These are phyloP conservation scores for Penicillium canescens DNA, from an alignment of 495 filamentous ascomycete genomes.

Conservation along the genomic window DNA sequence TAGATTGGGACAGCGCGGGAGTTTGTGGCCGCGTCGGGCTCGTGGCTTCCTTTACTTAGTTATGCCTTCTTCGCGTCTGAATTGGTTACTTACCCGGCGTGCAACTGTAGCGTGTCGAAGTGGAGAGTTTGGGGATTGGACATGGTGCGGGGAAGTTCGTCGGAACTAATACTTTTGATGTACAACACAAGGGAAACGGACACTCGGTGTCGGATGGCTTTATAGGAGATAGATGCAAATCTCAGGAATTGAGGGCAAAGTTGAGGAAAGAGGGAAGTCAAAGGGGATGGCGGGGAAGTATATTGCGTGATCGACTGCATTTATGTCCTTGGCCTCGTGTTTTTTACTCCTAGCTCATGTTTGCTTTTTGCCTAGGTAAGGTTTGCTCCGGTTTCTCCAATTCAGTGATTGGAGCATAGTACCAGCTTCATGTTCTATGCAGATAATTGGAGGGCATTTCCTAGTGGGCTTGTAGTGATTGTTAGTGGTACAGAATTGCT, in stretches of 20 bases:
- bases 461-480: too few relatives aligned
- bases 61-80: not conserved
- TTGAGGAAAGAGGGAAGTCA: not conserved
- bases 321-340: too few relatives aligned
- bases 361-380: too few relatives aligned
- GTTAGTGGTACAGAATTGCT: too few relatives aligned
- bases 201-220: too few relatives aligned
- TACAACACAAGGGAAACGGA: too few relatives aligned
- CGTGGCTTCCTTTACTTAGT: conserved; percentile 58
- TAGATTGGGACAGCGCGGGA: conserved; percentile 95
- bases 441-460: too few relatives aligned
- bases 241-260: not conserved
- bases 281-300: conserved; percentile 4
- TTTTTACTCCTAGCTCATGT: too few relatives aligned
- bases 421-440: too few relatives aligned
- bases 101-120: conserved; percentile 96
- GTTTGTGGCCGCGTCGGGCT: conserved; percentile 83
- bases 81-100: conserved; percentile 74
- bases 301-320: conserved; percentile 15
- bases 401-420: too few relatives aligned
- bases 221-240: not conserved
- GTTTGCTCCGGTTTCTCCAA: too few relatives aligned
- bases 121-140: conserved; percentile 30
- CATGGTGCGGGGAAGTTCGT: conserved; percentile 25
- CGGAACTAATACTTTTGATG: too few relatives aligned